Conservation (phyloP, 495 filamentous ascomycete genomes). For the Aspergillus funiculosus region DNA sequence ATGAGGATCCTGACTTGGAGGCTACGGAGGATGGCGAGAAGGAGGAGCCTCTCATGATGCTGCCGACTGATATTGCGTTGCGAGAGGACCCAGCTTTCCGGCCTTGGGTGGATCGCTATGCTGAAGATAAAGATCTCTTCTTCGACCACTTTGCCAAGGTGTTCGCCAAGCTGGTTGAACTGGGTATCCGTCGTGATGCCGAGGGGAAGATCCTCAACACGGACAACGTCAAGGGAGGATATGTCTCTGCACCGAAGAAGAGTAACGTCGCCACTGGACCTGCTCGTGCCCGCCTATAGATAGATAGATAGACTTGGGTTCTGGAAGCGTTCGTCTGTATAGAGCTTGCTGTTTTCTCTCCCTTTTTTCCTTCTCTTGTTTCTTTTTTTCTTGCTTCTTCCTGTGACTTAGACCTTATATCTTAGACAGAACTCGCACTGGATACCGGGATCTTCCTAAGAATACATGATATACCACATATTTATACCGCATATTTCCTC, state of each 20-base stretch:
- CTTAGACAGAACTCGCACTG: no score
- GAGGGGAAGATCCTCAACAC: slow-evolving; percentile 45
- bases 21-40: slow-evolving; percentile 20
- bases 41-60: slow-evolving; percentile 52
- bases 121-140: slow-evolving; percentile 55
- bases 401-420: no score
- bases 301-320: no score
- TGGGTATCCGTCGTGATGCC: slow-evolving; percentile 52
- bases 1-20: slow-evolving; percentile 52
- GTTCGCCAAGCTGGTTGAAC: slow-evolving; percentile 57
- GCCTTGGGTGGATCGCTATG: slow-evolving; percentile 55
- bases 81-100: slow-evolving; percentile 33
- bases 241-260: slow-evolving; percentile 56
- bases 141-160: slow-evolving; percentile 55
- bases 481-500: no score
- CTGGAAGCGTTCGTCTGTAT: no score
- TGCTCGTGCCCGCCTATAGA: slow-evolving; percentile 17
- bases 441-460: no score
- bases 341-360: no score
- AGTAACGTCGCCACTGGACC: slow-evolving; percentile 40
- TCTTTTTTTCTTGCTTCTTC: no score
- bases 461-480: no score
- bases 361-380: no score
- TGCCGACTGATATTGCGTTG: slow-evolving; percentile 43
- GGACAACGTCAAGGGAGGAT: slow-evolving; percentile 50